Base-by-base conservation (phyloP, 106 monocot species). In the Xerophyta viscosa region DNA sequence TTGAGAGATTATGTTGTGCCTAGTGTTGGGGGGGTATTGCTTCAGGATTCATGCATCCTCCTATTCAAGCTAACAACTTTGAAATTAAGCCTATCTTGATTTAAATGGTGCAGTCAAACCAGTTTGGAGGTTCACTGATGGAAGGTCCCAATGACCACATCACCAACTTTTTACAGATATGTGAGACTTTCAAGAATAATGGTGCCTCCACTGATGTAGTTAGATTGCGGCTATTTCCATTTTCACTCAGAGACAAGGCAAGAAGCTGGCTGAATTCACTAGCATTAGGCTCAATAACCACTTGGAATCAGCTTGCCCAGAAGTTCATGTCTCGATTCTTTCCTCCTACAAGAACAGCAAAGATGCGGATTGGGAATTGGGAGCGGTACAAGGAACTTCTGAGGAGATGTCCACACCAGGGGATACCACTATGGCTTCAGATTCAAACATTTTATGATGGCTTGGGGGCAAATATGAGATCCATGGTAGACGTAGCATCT, bases 361-460 rank as follows among this genome's bases (percentile, higher is more conserved):
- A 50, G 13, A 13, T 50, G 2, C 23, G 50, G 50, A 50, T 21
- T 24, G 49, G 23, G 22, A 22, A n/a, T 21, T 49, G 50, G 50
- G 50, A 50, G 26, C 23, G 24, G 50, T 26, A 52, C 28, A 31
- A 54, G 17, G 54, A 54, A 14, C 6, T 54, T 14, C 30, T 54
- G 8, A 54, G 54, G 30, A 54, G 31, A 18, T 54, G 54, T 18
- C 54, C 30, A 5, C 54, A 54, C 30, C 54, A 54, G 11, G 54
- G 31, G 3, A 9, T 54, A 14, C 54, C 29, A 5, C 9, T 14
- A n/a, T 54, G 54, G 54, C 12, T 54, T 6, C 54, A 54, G 8
- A 18, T 54, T 17, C 54, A 54, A 29, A 31, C 22, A 23, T 54
- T 54, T 18, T 54, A 54, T 30, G n/a, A 54, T 18, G 54, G 54